Base-by-base conservation (phyloP, 140 eudicot genomes). In the Erigeron philadelphicus region DNA sequence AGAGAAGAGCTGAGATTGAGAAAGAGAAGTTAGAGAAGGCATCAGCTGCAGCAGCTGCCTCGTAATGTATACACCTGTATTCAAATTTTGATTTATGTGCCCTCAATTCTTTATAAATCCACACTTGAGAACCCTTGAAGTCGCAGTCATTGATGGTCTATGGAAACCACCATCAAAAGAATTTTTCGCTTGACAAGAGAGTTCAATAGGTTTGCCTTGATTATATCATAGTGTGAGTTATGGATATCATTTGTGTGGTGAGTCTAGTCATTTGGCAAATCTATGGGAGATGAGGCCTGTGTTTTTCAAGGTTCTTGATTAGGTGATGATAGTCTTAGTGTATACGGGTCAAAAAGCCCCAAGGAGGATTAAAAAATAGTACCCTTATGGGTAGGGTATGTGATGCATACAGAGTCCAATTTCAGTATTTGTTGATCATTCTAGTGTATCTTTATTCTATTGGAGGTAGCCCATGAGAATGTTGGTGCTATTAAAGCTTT, bases 21-120 rank as follows among this genome's bases (percentile, higher is more conserved):
- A 91, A 91, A 77, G 91, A 84, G 75, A 91, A 82, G 81, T 10
- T 82, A 80, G 96, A 83, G 67, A 91, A 91, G 69, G 86, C 88
- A 7, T 54, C 74, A 23, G 61, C 70, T 13, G 65, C 61, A 13
- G 70, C 82, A 49, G 72, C 80, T 21, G 64, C 64, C 41, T 50
- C 80, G 2, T 82, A 70, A 82, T 78, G 52, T 58, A 17, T 41
- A 35, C 38, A n/a, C 43, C 3, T 9, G 50, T 41, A 60, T 45
- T 66, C 46, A 50, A 56, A 59, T 49, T 78, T 72, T 78, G 64
- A 38, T 52, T 78, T 60, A 48, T 60, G 40, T 52, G 61, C 41
- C 25, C 13, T 55, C 49, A n/a, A 11, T 73, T 63, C 57, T 81
- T 76, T 77, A 70, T 65, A 62, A 50, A 42, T 64, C 75, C 11